Evolutionary conservation across 768 basidiomycete species (phyloP).

Genomic region (Scleroderma citrinum): DNA sequence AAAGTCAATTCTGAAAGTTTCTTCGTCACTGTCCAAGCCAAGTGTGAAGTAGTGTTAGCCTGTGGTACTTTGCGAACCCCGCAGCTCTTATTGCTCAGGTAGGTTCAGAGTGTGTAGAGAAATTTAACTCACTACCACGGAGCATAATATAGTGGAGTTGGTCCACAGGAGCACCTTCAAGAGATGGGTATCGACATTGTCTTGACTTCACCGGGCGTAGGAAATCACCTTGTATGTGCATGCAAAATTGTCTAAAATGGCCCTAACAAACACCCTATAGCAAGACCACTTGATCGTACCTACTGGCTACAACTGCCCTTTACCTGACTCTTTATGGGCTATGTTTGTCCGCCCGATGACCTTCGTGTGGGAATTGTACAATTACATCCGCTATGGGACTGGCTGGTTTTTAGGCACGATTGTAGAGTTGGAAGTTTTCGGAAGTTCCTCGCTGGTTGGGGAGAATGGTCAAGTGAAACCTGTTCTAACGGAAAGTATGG

Average conservation of each 20-base stretch:
- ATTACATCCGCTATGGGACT: conserved; percentile 29
- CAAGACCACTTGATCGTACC: conserved; percentile 37
- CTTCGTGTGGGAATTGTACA: conserved; percentile 27
- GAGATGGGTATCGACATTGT: conserved; percentile 21
- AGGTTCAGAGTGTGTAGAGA: neutral
- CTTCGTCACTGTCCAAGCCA: conserved; percentile 1
- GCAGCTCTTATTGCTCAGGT: conserved; percentile 37
- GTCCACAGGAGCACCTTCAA: conserved; percentile 34
- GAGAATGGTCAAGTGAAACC: conserved; percentile 3
- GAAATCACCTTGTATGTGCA: conserved; percentile 24
- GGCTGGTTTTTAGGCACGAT: conserved; percentile 29
- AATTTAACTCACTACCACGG: too few species aligned
- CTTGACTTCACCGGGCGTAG: conserved; percentile 31
- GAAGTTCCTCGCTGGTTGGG: conserved; percentile 24
- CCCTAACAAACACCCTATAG: conserved; percentile 7
- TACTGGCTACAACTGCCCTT: conserved; percentile 27
- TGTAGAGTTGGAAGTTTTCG: conserved; percentile 28
- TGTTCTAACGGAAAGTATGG: conserved; percentile 10
- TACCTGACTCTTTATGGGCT: conserved; percentile 27
- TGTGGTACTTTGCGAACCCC: conserved; percentile 38
- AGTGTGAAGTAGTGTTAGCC: conserved; percentile 26
- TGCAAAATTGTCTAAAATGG: neutral
- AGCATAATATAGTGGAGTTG: conserved; percentile 32
- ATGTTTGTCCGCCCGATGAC: conserved; percentile 21
- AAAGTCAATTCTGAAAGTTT: neutral